These are phyloP conservation scores for Alternaria sp. DNA, from an alignment of 2,329 filamentous ascomycete genomes.

Conservation along the genomic window DNA sequence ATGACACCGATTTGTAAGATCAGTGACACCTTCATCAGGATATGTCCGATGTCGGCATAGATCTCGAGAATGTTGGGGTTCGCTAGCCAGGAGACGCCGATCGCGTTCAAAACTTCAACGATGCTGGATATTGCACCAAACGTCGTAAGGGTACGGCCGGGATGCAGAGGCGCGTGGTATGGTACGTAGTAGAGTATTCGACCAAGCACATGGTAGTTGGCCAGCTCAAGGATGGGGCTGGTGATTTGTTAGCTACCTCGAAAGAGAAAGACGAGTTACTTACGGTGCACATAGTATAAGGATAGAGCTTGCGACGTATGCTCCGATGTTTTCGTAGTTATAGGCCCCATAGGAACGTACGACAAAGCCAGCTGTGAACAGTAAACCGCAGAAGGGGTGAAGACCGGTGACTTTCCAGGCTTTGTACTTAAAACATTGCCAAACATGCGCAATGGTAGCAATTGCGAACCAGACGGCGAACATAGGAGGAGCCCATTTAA, in stretches of 20 bases:
- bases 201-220: constrained; percentile 66
- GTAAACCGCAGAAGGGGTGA: constrained; percentile 58
- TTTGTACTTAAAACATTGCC: constrained; percentile 62
- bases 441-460: constrained; percentile 55
- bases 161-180: constrained; percentile 63
- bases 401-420: constrained; percentile 61
- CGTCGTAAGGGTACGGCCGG: constrained; percentile 62
- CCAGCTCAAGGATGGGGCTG: constrained; percentile 40
- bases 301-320: constrained; percentile 48
- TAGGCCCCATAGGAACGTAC: constrained; percentile 60
- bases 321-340: constrained; percentile 52
- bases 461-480: constrained; percentile 56
- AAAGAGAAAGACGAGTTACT: not conserved
- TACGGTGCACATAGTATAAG: constrained; percentile 46
- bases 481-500: constrained; percentile 59
- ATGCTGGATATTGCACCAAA: constrained; percentile 60
- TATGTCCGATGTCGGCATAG: constrained; percentile 49
- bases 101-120: constrained; percentile 58
- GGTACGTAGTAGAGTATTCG: constrained; percentile 66
- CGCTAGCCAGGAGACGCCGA: constrained; percentile 54
- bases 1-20: constrained; percentile 59
- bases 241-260: not conserved
- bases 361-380: constrained; percentile 64
- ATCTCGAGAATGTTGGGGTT: constrained; percentile 44
- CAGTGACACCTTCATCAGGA: constrained; percentile 56